Conservation (phyloP, 306 rosid genomes). For the Prunus mira region DNA sequence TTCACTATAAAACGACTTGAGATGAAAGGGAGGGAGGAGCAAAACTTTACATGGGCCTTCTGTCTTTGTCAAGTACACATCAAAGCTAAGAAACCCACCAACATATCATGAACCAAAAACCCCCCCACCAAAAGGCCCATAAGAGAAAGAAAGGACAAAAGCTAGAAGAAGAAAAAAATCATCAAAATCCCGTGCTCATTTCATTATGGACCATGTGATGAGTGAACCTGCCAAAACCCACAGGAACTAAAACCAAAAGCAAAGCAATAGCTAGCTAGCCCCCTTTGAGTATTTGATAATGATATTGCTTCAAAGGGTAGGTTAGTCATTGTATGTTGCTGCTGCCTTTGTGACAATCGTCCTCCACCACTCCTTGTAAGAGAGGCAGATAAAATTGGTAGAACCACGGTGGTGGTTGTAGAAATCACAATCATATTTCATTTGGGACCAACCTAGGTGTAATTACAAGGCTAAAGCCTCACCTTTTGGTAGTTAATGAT, state of each 20-base stretch:
- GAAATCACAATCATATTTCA: slow-evolving; percentile 1
- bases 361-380: slow-evolving; percentile 9
- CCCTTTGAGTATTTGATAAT: background rate
- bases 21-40: too few relatives aligned
- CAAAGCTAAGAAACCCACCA: background rate
- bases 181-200: slow-evolving; percentile 38
- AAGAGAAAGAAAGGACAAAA: slow-evolving; percentile 13
- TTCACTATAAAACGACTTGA: too few relatives aligned
- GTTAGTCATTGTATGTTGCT: background rate
- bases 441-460: background rate
- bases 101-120: slow-evolving; percentile 13
- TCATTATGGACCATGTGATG: slow-evolving; percentile 25
- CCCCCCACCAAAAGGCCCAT: slow-evolving; percentile 2
- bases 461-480: background rate
- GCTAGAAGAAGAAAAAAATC: slow-evolving; percentile 4
- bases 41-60: slow-evolving; percentile 19
- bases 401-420: background rate
- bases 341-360: background rate
- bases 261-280: too few relatives aligned
- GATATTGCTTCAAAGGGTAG: background rate
- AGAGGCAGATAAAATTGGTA: background rate
- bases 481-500: background rate
- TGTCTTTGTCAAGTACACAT: slow-evolving; percentile 3
- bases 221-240: slow-evolving; percentile 8
- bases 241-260: background rate